These are phyloP conservation scores for Phytophthora constricta DNA, from an alignment of 352 stramenopile genomes.

Conservation along the genomic window DNA sequence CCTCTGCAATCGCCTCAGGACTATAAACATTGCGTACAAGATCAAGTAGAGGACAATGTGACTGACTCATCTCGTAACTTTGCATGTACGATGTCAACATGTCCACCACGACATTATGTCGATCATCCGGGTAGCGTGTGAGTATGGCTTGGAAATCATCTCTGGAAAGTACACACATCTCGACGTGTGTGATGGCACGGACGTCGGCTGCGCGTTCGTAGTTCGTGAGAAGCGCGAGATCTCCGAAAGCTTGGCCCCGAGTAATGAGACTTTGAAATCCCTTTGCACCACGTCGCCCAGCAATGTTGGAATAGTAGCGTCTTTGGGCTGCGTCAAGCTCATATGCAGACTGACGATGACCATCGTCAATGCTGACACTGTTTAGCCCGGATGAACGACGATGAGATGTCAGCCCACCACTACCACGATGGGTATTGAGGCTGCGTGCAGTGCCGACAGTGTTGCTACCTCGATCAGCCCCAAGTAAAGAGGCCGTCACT, in stretches of 20 bases:
- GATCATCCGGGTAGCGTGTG: conserved; percentile 41
- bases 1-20: conserved; percentile 22
- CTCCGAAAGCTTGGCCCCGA: conserved; percentile 51
- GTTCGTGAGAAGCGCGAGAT: conserved; percentile 63
- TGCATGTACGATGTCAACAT: conserved; percentile 43
- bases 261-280: conserved; percentile 6
- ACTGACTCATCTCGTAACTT: conserved; percentile 27
- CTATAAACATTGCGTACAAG: conserved; percentile 34
- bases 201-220: conserved; percentile 53
- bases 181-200: conserved; percentile 50
- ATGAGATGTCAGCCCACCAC: neutral
- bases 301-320: conserved; percentile 2
- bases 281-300: neutral
- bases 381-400: neutral
- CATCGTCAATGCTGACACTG: neutral
- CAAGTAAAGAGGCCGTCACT: neutral
- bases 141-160: conserved; percentile 49
- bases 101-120: conserved; percentile 27
- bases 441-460: conserved; percentile 16
- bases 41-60: conserved; percentile 35
- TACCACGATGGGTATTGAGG: neutral
- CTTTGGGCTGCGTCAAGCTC: conserved; percentile 5
- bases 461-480: conserved; percentile 12
- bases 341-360: conserved; percentile 2
- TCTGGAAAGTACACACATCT: conserved; percentile 57